phyloP scores from a whole-genome alignment of 805 yeast genomes.

The Diddensiella caesifluorescens region DNA sequence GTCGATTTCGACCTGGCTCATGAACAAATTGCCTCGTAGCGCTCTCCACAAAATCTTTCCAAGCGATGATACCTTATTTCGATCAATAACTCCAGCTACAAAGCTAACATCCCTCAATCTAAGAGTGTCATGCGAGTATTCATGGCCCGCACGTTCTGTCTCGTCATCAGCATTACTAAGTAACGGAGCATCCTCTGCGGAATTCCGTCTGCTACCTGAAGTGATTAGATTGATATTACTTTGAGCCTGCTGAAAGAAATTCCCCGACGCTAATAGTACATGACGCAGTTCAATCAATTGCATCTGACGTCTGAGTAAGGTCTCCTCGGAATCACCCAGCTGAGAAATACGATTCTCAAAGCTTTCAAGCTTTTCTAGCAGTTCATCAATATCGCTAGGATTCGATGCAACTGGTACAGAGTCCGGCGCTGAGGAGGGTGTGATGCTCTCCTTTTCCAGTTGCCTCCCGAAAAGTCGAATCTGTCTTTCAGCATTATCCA shows the following conservation, averaged over 20 bases:
- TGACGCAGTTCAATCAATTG: constrained; percentile 67
- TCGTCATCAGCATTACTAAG: constrained; percentile 35
- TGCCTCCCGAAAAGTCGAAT: constrained; percentile 41
- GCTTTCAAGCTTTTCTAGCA: constrained; percentile 54
- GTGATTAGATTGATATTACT: constrained; percentile 28
- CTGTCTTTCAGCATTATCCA: constrained; percentile 88
- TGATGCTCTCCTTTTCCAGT: constrained; percentile 29
- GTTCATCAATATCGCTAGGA: constrained; percentile 67
- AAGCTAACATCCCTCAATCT: constrained; percentile 40
- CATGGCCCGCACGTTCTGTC: constrained; percentile 15
- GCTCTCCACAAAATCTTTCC: constrained; percentile 89
- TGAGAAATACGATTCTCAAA: constrained; percentile 72
- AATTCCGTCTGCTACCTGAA: constrained; percentile 28
- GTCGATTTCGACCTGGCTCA: constrained; percentile 66
- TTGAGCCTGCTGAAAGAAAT: constrained; percentile 40
- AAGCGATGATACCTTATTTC: constrained; percentile 61
- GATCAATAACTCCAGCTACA: constrained; percentile 76
- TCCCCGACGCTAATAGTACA: constrained; percentile 45
- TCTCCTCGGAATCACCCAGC: constrained; percentile 62
- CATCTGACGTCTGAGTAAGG: constrained; percentile 56
- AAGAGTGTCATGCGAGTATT: constrained; percentile 10
- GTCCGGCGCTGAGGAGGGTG: constrained; percentile 36
- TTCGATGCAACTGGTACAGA: constrained; percentile 35
- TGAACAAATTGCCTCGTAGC: constrained; percentile 83
- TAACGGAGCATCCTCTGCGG: constrained; percentile 35